Base-by-base conservation (phyloP, 2,329 filamentous ascomycete species). In the Aspergillus arachidicola region DNA sequence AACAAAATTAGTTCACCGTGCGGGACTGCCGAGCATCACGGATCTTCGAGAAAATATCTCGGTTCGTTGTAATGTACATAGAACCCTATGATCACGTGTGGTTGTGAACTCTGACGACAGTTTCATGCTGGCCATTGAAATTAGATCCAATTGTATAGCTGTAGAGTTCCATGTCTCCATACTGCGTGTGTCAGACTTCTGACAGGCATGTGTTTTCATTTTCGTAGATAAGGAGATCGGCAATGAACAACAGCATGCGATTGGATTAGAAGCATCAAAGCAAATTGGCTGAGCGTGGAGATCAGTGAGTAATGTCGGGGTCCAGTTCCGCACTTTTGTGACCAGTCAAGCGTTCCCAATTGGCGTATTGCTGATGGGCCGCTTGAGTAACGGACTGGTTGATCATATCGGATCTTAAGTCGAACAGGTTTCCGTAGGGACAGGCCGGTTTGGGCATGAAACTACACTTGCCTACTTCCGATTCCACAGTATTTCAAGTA, bases 271-370 rank as follows among this genome's bases (percentile, higher is more conserved):
- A 14, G 41, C 34, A 38, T 28, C 51, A 19, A 28, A 30, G 12
- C 12, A 58, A 30, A 21, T 32, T 48, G 45, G 57, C 53, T 32
- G 48, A 41, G 41, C 34, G 55, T 53, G 51, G 59, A 45, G 62
- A 61, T 64, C 43, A 45, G 43, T 58, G 56, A 58, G 38, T 60
- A 57, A 62, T 46, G 61, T 43, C 36, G 30, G 51, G 61, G 36
- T 38, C 50, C 28, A 36, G 51, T 57, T 59, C 50, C 45, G 61
- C 30, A 57, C 32, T 53, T 56, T 59, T 58, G n/a, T 59, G 60
- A 61, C 59, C 57, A 65, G 60, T 63, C 60, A 57, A 64, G 11
- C 16, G 28, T 32, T 26, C 28, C 57, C 30, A 45, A 63, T 57
- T 58, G 36, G 43, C 19, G 21, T 23, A 38, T n/a, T 55, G 30